Percentiles rank a stretch among this genome's conserved stretches.
Conservation (phyloP, 257 asterid genomes). For the Agastache rugosa region DNA sequence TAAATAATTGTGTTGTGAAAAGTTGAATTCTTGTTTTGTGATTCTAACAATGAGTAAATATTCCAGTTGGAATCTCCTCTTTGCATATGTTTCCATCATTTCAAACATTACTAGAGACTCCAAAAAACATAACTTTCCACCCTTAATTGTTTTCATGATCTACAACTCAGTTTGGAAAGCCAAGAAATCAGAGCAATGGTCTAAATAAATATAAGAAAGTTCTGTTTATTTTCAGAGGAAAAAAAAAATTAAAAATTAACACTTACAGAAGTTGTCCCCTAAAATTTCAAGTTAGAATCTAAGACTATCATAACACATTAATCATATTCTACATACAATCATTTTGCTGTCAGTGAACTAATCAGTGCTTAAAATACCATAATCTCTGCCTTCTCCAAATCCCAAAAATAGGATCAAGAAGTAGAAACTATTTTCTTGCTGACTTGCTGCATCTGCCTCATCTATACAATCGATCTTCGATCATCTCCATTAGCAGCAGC, state of each 20-base stretch:
- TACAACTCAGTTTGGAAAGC: not conserved
- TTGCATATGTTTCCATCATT: not conserved
- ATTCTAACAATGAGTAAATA: not conserved
- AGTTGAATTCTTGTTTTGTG: slow-evolving; percentile 2
- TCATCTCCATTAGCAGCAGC: not conserved
- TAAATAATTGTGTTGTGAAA: not conserved
- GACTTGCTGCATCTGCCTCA: slow-evolving; percentile 20
- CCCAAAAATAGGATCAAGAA: slow-evolving; percentile 37
- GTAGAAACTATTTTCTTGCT: slow-evolving; percentile 14
- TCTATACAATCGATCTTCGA: slow-evolving; percentile 33
- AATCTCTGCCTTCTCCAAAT: slow-evolving; percentile 29
- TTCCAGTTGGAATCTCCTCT: not conserved
- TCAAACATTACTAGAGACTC: not conserved
- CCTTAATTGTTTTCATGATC: too few species aligned
- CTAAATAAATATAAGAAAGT: not conserved
- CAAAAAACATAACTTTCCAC: too few species aligned
- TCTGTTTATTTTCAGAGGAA: slow-evolving; percentile 36
- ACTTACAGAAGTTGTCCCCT: slow-evolving; percentile 31
- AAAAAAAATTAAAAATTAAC: not conserved
- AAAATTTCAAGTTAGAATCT: slow-evolving; percentile 34
- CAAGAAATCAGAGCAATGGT: slow-evolving; percentile 18
- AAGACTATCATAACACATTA: slow-evolving; percentile 30
- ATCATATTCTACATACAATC: slow-evolving; percentile 37
- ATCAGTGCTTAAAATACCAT: slow-evolving; percentile 19
- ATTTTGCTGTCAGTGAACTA: slow-evolving; percentile 7